These are phyloP conservation scores for Gautieria morchelliformis DNA, from an alignment of 768 basidiomycete genomes.

Conservation along the genomic window DNA sequence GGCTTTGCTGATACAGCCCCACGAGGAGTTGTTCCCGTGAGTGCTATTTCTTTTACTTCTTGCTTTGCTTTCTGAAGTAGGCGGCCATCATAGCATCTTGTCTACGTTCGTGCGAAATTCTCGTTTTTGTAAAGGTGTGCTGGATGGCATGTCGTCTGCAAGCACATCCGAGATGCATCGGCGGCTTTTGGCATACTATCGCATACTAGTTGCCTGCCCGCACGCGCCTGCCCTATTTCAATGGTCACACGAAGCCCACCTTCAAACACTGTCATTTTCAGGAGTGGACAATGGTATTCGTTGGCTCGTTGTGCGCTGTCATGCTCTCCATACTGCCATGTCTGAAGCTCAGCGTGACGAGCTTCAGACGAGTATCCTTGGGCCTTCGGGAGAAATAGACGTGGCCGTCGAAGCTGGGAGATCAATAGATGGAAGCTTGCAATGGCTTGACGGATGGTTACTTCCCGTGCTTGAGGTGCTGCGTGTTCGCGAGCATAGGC, in stretches of 20 bases:
- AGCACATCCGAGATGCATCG: constrained; percentile 48
- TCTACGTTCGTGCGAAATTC: constrained; percentile 38
- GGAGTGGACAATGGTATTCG: constrained; percentile 57
- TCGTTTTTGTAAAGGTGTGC: constrained; percentile 36
- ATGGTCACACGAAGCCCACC: constrained; percentile 47
- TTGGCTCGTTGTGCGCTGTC: constrained; percentile 68
- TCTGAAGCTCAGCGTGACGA: constrained; percentile 64
- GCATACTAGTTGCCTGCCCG: constrained; percentile 67
- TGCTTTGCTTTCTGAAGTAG: not conserved
- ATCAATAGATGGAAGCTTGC: constrained; percentile 35
- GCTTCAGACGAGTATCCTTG: constrained; percentile 53
- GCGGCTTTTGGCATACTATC: constrained; percentile 70
- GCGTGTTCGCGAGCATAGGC: constrained; percentile 44
- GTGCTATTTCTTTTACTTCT: constrained; percentile 5
- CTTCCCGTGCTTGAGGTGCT: constrained; percentile 61
- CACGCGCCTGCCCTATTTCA: constrained; percentile 48
- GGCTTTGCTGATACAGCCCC: constrained; percentile 16
- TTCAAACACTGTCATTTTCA: constrained; percentile 34
- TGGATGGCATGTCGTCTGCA: constrained; percentile 13
- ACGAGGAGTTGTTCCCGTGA: constrained; percentile 25
- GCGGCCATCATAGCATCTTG: constrained; percentile 8
- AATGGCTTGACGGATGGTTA: constrained; percentile 69
- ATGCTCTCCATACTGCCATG: constrained; percentile 69
- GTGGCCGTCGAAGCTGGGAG: constrained; percentile 51
- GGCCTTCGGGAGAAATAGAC: constrained; percentile 48